phyloP scores from a whole-genome alignment of 192 early-diverging fungal species.

The Entomortierella chlamydospora region DNA sequence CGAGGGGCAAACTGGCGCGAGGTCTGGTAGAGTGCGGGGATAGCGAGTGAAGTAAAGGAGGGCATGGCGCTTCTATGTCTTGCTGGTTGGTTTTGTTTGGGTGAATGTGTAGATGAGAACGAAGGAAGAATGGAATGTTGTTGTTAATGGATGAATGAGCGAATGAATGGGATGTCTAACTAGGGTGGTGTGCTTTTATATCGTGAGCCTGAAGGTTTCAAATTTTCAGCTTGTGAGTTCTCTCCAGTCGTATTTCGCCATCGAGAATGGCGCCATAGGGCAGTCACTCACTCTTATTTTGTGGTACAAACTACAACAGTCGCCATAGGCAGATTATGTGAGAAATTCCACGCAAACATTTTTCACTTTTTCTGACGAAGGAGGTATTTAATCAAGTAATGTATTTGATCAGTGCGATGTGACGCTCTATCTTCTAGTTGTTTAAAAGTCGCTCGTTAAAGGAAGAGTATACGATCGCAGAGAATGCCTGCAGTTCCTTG shows the following conservation, averaged over 20 bases:
- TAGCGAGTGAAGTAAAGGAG: conserved; percentile 49
- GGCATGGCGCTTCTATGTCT: conserved; percentile 33
- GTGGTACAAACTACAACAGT: too few species aligned
- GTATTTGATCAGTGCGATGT: too few species aligned
- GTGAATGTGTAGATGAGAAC: background rate
- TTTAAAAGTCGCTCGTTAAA: conserved; percentile 55
- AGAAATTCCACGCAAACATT: too few species aligned
- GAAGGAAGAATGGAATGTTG: background rate
- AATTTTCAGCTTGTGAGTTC: background rate
- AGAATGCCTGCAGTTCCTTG: conserved; percentile 81
- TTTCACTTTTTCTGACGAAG: too few species aligned
- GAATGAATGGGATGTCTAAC: too few species aligned
- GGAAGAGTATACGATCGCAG: conserved; percentile 81
- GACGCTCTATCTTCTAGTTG: conserved; percentile 2
- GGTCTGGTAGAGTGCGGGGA: conserved; percentile 53
- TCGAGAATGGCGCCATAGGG: background rate
- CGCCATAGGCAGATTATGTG: too few species aligned
- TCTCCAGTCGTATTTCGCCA: background rate
- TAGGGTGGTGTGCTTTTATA: too few species aligned
- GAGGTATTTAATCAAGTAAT: too few species aligned
- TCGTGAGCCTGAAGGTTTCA: too few species aligned
- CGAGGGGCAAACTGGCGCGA: conserved; percentile 46
- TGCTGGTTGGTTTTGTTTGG: background rate
- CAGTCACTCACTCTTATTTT: too few species aligned
- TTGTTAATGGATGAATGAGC: background rate